Evolutionary conservation across 768 basidiomycete species (phyloP), one percentile per base, ranked within the genome.

Genomic region (Russula virescens): DNA sequence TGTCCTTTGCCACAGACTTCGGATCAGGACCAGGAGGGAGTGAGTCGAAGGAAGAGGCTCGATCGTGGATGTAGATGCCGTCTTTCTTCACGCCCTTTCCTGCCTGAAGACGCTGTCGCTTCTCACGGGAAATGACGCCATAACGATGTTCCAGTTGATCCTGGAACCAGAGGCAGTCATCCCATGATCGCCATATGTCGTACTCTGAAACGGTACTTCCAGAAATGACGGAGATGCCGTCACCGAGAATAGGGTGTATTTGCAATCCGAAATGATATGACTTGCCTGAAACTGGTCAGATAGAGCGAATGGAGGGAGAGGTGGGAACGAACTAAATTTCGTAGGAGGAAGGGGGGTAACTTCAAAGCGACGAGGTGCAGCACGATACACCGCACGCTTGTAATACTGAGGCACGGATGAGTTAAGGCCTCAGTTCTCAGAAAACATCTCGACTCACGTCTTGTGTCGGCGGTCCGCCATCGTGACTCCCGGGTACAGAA

Each of bases 11-110:
- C 47, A 92, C 81, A 16, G 85, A 84, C 52, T 81, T 82, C 6
- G 89, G 88, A 68, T 89, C 80, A n/a, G 90, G 90, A 9, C 89
- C 91, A 8, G 88, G 87, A 14, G 91, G 91, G 21, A 93, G 79
- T 1, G 89, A 91, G 56, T 92, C 91, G 78, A 87, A 93, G 16
- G 91, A 92, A 1, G 91, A 85, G 2, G 91, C 91, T 60, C 79
- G 77, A 69, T 90, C 86, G 62, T 84, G 82, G 62, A 88, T 80
- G 62, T 89, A 82, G 2, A 89, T 79, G 19, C 87, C 83, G 59
- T 85, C 75, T 63, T 82, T 86, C 77, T 88, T 88, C 60, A 90
- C 80, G 16, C 89, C 88, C 69, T 89, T 91, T 0, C 90, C 90
- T 18, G 83, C 81, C 6, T 76, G 73, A 13, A 92, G 81, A 35